A percentile compares a stretch with the other conserved stretches of the same genome.
Evolutionary conservation across 805 yeast species (phyloP).

Genomic region (Kazachstania viticola): DNA sequence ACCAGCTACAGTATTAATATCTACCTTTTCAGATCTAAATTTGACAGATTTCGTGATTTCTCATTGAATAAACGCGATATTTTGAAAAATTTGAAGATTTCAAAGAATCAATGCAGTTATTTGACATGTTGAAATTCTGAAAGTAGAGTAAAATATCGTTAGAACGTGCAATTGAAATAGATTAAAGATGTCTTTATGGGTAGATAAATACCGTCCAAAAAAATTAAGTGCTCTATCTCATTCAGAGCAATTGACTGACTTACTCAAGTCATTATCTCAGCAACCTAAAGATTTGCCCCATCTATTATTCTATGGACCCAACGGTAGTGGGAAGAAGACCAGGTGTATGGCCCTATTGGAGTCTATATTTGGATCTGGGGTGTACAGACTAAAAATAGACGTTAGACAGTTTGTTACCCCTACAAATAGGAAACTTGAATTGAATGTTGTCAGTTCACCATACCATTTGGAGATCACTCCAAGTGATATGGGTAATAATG

Average conservation of each 20-base stretch:
- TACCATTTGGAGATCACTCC: conserved; percentile 94
- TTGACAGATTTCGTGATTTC: no score
- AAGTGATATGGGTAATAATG: conserved; percentile 91
- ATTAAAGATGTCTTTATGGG: conserved; percentile 86
- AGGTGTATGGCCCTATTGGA: conserved; percentile 70
- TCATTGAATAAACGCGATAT: no score
- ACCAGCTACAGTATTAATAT: no score
- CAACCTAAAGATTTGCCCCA: conserved; percentile 71
- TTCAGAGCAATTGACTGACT: conserved; percentile 52
- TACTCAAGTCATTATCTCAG: conserved; percentile 39
- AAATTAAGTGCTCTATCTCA: conserved; percentile 51
- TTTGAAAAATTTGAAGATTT: no score
- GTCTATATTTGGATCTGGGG: conserved; percentile 73
- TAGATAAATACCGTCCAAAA: conserved; percentile 83
- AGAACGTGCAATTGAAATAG: not conserved
- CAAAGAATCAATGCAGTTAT: no score
- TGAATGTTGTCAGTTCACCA: conserved; percentile 85
- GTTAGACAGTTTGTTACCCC: conserved; percentile 72
- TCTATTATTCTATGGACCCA: conserved; percentile 83
- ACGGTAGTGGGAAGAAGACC: conserved; percentile 96
- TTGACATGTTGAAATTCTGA: no score
- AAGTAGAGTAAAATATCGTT: no score
- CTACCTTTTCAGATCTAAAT: no score
- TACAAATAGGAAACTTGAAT: conserved; percentile 69
- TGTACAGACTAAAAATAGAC: conserved; percentile 79